These are phyloP conservation scores for Leccinum subgranulosum DNA, from an alignment of 768 basidiomycete species.

Conservation along the genomic window DNA sequence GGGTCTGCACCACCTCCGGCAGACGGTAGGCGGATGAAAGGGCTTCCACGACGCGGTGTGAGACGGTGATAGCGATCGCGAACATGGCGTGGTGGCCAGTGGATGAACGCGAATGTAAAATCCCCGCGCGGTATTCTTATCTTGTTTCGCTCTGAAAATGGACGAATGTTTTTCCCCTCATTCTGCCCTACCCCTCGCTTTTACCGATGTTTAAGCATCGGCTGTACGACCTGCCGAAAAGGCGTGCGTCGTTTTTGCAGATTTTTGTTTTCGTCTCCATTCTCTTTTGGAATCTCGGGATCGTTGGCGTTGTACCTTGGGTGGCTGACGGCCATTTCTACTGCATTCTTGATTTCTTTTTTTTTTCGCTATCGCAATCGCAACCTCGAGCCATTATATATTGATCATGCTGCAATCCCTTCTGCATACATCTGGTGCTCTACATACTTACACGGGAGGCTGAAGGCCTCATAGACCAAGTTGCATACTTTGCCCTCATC, in stretches of 20 bases:
- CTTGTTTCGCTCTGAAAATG: constrained; percentile 12
- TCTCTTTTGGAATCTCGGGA: constrained; percentile 13
- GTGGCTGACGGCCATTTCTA: constrained; percentile 31
- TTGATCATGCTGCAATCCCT: constrained; percentile 14
- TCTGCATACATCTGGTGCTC: constrained; percentile 15
- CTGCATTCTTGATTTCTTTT: constrained; percentile 11
- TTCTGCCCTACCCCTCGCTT: constrained; percentile 20
- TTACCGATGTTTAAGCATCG: constrained; percentile 27
- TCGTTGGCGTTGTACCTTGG: constrained; percentile 15
- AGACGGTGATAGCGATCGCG: constrained; percentile 21
- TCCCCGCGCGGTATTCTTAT: constrained; percentile 1
- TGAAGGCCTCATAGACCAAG: constrained; percentile 33
- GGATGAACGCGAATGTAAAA: constrained; percentile 7
- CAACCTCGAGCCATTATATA: constrained; percentile 1
- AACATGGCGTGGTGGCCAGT: constrained; percentile 10
- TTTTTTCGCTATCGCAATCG: neutral
- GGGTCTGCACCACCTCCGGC: constrained; percentile 49
- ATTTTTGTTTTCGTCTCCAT: constrained; percentile 7
- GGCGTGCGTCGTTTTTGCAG: constrained; percentile 8
- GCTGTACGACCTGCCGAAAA: constrained; percentile 3
- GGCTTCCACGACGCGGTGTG: constrained; percentile 45
- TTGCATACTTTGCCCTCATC: constrained; percentile 16
- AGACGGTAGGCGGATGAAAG: constrained; percentile 48
- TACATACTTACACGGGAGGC: constrained; percentile 30
- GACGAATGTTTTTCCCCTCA: constrained; percentile 7